Conservation (phyloP, 2,329 filamentous ascomycete genomes). For the Chaetomiaceae sp. region DNA sequence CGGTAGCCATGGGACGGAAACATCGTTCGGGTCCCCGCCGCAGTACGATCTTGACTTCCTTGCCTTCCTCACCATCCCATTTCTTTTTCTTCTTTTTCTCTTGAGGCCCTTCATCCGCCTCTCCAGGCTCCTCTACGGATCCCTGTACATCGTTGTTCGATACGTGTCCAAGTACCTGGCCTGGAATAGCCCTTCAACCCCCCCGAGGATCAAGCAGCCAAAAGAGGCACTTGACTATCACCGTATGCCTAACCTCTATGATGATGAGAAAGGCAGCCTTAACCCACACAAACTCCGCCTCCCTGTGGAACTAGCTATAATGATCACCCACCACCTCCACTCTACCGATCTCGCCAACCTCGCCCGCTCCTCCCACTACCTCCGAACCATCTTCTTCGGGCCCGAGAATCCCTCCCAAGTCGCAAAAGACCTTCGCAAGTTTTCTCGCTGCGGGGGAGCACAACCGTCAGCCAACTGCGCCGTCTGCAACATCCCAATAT, state of each 20-base stretch:
- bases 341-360: not conserved
- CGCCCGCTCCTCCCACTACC: not conserved
- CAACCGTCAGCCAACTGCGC: not conserved
- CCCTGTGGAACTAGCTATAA: conserved; percentile 1
- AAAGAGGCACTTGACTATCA: no score
- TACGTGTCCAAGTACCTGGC: not conserved
- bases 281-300: not conserved
- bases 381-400: not conserved
- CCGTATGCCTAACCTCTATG: no score
- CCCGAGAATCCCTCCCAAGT: not conserved
- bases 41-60: not conserved
- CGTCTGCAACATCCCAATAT: conserved; percentile 1
- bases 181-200: not conserved
- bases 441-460: not conserved
- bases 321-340: conserved; percentile 1
- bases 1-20: not conserved
- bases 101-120: not conserved
- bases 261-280: not conserved
- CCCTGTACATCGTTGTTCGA: not conserved
- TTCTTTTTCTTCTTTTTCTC: not conserved
- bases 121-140: not conserved
- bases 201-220: no score
- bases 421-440: not conserved
- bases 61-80: not conserved
- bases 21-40: not conserved